A percentile compares a stretch with the other conserved stretches of the same genome.
Conservation (phyloP, 2,329 filamentous ascomycete genomes). For the Calycina herbarum region DNA sequence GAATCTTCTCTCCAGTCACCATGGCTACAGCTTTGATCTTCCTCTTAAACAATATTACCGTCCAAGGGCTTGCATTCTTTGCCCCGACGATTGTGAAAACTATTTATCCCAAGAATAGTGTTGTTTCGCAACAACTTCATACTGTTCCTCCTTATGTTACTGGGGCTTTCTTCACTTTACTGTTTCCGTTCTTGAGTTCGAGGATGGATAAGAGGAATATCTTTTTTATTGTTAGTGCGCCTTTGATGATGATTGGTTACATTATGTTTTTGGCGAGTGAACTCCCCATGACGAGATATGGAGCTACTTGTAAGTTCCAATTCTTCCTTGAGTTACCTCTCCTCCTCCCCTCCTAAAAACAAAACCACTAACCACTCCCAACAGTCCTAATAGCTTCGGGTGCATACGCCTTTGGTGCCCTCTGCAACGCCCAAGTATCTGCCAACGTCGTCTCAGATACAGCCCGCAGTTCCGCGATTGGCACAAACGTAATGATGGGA, state of each 20-base stretch:
- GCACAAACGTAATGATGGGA: constrained; percentile 68
- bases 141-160: constrained; percentile 72
- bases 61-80: constrained; percentile 71
- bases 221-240: constrained; percentile 60
- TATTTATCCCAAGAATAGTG: constrained; percentile 60
- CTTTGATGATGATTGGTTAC: constrained; percentile 68
- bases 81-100: constrained; percentile 67
- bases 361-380: background rate
- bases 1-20: constrained; percentile 64
- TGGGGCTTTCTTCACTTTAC: constrained; percentile 64
- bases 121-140: constrained; percentile 65
- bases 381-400: constrained; percentile 61
- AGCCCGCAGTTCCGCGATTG: constrained; percentile 65
- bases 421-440: constrained; percentile 66
- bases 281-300: constrained; percentile 59
- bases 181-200: constrained; percentile 63
- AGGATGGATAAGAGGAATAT: constrained; percentile 58
- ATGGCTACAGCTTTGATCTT: constrained; percentile 53
- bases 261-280: constrained; percentile 66
- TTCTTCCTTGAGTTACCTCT: background rate
- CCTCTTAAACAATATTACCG: constrained; percentile 55
- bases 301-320: constrained; percentile 52
- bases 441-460: constrained; percentile 74
- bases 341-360: background rate
- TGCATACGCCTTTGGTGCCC: constrained; percentile 62